Percentiles rank a stretch among this genome's conserved stretches.
Conservation (phyloP, 2,329 filamentous ascomycete genomes). For the Bipolaris victoriae region DNA sequence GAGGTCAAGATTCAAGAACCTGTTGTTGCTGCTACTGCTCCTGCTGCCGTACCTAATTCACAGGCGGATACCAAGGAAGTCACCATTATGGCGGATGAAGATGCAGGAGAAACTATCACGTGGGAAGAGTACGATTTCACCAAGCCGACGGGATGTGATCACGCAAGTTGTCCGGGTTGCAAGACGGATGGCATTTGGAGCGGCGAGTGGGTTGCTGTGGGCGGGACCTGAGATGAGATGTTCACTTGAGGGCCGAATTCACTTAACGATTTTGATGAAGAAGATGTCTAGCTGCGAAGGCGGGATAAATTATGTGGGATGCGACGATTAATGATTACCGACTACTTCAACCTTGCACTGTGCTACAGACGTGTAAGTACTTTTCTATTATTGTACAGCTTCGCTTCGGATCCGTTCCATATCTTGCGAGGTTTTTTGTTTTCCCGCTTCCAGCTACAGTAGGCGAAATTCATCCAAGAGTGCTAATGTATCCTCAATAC, state of each 20-base stretch:
- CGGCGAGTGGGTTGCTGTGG: conserved; percentile 58
- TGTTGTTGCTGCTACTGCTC: not conserved
- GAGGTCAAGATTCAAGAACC: conserved; percentile 39
- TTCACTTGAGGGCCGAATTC: not conserved
- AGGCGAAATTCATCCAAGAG: no score
- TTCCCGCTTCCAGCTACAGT: not conserved
- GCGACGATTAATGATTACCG: not conserved
- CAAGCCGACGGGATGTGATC: conserved; percentile 57
- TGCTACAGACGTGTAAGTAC: not conserved
- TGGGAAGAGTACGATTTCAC: conserved; percentile 60
- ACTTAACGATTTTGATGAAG: not conserved
- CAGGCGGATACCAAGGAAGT: conserved; percentile 17
- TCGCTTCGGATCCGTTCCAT: not conserved
- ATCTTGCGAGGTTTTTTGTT: not conserved
- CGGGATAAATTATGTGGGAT: not conserved
- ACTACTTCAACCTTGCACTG: not conserved
- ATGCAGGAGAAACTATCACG: conserved; percentile 33
- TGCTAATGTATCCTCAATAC: not conserved
- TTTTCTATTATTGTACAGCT: not conserved
- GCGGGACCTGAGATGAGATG: conserved; percentile 2
- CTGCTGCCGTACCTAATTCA: conserved; percentile 1
- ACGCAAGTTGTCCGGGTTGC: conserved; percentile 32
- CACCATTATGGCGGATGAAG: conserved; percentile 36
- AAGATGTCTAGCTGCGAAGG: no score
- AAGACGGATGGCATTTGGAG: conserved; percentile 34